A percentile compares a stretch with the other conserved stretches of the same genome.
phyloP scores from a whole-genome alignment of 345 rosid genomes.

The Salix dunnii region DNA sequence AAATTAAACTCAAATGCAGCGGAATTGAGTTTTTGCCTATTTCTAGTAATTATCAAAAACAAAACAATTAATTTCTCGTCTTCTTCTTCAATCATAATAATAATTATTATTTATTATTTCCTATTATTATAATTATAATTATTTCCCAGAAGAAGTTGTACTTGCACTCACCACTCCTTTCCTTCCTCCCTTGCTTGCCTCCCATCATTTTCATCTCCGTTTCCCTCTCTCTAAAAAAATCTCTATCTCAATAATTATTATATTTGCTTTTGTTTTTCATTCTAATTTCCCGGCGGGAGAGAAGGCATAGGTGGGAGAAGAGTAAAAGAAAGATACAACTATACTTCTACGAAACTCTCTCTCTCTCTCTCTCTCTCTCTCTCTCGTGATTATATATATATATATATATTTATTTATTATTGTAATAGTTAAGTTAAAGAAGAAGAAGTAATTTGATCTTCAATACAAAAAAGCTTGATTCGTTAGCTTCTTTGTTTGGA shows the following conservation, averaged over 20 bases:
- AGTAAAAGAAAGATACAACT: conserved; percentile 72
- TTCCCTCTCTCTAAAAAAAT: not conserved
- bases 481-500: not conserved
- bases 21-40: conserved; percentile 7
- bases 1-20: conserved; percentile 35
- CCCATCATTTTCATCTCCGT: conserved; percentile 21
- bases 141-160: not conserved
- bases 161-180: not conserved
- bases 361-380: conserved; percentile 26
- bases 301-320: conserved; percentile 61
- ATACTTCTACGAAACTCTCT: conserved; percentile 73
- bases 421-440: not conserved
- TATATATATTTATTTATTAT: not conserved
- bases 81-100: not conserved
- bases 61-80: not conserved
- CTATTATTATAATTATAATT: not conserved
- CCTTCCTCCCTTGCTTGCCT: conserved; percentile 11
- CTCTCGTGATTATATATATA: not conserved
- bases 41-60: not conserved
- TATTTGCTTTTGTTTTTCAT: conserved; percentile 1
- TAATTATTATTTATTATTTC: not conserved
- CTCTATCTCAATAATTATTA: not conserved
- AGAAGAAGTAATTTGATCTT: not conserved
- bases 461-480: not conserved
- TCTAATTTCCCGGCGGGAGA: conserved; percentile 71